These are phyloP conservation scores for Sanghuangporus weigelae DNA, from an alignment of 1,284 basidiomycete genomes.

Conservation along the genomic window DNA sequence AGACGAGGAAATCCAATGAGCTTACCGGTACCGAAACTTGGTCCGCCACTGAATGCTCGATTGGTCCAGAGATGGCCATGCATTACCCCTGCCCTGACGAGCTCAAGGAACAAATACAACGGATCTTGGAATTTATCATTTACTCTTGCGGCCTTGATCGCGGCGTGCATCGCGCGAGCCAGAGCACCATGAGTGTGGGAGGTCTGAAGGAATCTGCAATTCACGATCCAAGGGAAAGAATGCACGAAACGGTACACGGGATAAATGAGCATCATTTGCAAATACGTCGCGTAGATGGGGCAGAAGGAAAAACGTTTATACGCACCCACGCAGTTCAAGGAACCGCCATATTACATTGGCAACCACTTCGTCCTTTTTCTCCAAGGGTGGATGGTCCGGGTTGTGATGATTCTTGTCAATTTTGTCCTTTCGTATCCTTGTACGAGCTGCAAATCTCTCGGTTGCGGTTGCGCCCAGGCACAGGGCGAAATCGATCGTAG, in stretches of 20 bases:
- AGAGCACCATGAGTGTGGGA: slow-evolving; percentile 86
- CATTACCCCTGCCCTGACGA: slow-evolving; percentile 91
- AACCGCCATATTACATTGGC: slow-evolving; percentile 99
- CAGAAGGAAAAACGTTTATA: slow-evolving; percentile 19
- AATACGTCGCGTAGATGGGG: background rate
- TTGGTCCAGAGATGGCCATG: slow-evolving; percentile 90
- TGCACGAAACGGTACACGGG: slow-evolving; percentile 14
- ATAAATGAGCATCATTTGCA: slow-evolving; percentile 16
- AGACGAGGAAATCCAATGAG: slow-evolving; percentile 9
- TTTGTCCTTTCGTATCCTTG: slow-evolving; percentile 32
- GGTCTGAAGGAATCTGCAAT: slow-evolving; percentile 74
- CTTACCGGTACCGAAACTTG: slow-evolving; percentile 86
- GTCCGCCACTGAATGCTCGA: slow-evolving; percentile 88
- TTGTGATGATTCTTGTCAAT: slow-evolving; percentile 44
- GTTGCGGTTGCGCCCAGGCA: slow-evolving; percentile 87
- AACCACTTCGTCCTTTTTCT: slow-evolving; percentile 98
- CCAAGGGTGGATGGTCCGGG: slow-evolving; percentile 50
- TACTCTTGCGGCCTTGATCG: slow-evolving; percentile 71
- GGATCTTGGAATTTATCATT: slow-evolving; percentile 99
- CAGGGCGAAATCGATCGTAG: slow-evolving; percentile 95
- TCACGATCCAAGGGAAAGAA: background rate
- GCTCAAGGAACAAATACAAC: slow-evolving; percentile 87
- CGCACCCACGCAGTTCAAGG: slow-evolving; percentile 89
- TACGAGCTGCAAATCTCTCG: slow-evolving; percentile 74
- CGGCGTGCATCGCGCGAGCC: slow-evolving; percentile 86